Evolutionary conservation across 2,329 filamentous ascomycete species (phyloP).

Genomic region (Colletotrichum costaricense): DNA sequence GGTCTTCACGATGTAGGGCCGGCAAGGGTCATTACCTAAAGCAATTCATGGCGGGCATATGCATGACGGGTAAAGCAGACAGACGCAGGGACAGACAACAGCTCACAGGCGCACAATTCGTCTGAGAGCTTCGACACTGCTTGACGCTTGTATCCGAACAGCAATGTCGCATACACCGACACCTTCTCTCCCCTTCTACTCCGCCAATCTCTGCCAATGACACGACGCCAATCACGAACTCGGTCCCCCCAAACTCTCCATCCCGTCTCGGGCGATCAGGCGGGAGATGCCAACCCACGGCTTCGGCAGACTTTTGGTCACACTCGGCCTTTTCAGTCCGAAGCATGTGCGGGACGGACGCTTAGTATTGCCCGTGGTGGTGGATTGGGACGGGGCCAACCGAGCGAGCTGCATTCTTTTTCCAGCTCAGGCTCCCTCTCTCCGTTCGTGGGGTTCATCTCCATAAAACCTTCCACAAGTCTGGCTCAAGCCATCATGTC

Average conservation of each 20-base stretch:
- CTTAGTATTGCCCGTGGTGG: background rate
- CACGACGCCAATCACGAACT: background rate
- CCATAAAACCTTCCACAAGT: background rate
- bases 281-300: background rate
- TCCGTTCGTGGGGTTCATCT: background rate
- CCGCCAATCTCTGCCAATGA: conserved; percentile 3
- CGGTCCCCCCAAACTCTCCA: background rate
- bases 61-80: background rate
- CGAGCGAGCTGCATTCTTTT: conserved; percentile 21
- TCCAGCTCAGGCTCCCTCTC: background rate
- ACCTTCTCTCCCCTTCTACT: background rate
- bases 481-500: background rate
- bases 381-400: background rate
- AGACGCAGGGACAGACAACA: background rate
- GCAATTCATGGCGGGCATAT: background rate
- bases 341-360: background rate
- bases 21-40: background rate
- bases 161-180: background rate
- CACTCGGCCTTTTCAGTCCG: background rate
- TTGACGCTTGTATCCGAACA: background rate
- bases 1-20: background rate
- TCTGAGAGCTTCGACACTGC: background rate
- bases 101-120: background rate
- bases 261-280: conserved; percentile 1
- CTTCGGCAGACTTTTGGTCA: conserved; percentile 20